A percentile compares a stretch with the other conserved stretches of the same genome.
Conservation (phyloP, 1,284 basidiomycete species). For the Fomitiporia mediterranea region DNA sequence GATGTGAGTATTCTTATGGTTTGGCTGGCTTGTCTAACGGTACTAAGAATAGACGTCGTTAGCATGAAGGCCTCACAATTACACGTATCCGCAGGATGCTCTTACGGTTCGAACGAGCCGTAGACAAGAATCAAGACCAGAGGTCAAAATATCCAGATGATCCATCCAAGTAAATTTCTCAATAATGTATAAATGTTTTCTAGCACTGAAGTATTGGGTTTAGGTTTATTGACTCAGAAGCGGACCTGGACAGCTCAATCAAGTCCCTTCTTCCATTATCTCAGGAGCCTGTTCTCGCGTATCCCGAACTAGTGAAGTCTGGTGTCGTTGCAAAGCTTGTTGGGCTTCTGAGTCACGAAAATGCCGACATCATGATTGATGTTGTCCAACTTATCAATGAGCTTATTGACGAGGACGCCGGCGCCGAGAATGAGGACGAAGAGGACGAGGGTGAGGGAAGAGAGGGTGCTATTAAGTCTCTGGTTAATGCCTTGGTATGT, state of each 20-base stretch:
- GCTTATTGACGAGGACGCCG: conserved; percentile 93
- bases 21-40: conserved; percentile 25
- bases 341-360: conserved; percentile 88
- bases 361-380: conserved; percentile 90
- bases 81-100: conserved; percentile 72
- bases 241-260: conserved; percentile 84
- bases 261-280: conserved; percentile 88
- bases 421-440: conserved; percentile 67
- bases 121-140: conserved; percentile 93
- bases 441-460: conserved; percentile 57
- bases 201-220: background rate
- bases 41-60: conserved; percentile 27
- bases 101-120: conserved; percentile 80
- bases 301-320: conserved; percentile 83
- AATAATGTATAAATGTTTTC: background rate
- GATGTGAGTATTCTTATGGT: conserved; percentile 48
- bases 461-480: conserved; percentile 64
- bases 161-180: conserved; percentile 69
- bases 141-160: conserved; percentile 88
- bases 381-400: conserved; percentile 90
- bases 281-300: conserved; percentile 78
- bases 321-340: conserved; percentile 68
- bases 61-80: conserved; percentile 66
- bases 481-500: conserved; percentile 74
- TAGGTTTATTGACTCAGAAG: conserved; percentile 98